A percentile compares a stretch with the other conserved stretches of the same genome.
phyloP scores from a whole-genome alignment of 208 protist species.

The Crithidia mellificae region DNA sequence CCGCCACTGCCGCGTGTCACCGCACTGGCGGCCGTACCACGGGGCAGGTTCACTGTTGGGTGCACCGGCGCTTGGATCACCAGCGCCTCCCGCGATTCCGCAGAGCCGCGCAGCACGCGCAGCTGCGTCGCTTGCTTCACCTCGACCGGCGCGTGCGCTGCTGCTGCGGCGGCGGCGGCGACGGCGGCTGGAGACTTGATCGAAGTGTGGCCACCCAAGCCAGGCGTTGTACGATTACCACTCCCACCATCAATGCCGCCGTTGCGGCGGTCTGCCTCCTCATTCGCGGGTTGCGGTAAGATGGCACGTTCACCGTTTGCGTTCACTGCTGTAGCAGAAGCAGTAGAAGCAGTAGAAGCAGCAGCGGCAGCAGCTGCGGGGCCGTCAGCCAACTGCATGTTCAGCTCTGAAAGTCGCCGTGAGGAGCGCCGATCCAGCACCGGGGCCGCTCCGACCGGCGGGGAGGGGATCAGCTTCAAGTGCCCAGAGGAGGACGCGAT shows the following conservation, averaged over 20 bases:
- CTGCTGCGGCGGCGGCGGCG: neutral
- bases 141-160: neutral
- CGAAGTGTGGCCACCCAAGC: no score
- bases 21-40: neutral
- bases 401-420: neutral
- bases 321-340: no score
- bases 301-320: neutral
- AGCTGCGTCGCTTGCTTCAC: neutral
- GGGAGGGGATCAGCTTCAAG: neutral
- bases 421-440: neutral
- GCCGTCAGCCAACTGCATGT: no score
- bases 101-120: conserved; percentile 6
- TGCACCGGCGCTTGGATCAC: conserved; percentile 15
- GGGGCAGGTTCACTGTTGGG: neutral
- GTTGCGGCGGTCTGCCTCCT: neutral
- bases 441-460: neutral
- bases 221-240: no score
- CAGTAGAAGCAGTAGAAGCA: no score
- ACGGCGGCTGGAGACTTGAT: no score
- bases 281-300: neutral
- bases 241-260: neutral
- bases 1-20: neutral
- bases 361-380: no score
- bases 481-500: no score
- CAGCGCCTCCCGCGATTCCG: neutral